phyloP scores from a whole-genome alignment of 1,284 basidiomycete genomes.

The Phylloboletellus chloephorus region DNA sequence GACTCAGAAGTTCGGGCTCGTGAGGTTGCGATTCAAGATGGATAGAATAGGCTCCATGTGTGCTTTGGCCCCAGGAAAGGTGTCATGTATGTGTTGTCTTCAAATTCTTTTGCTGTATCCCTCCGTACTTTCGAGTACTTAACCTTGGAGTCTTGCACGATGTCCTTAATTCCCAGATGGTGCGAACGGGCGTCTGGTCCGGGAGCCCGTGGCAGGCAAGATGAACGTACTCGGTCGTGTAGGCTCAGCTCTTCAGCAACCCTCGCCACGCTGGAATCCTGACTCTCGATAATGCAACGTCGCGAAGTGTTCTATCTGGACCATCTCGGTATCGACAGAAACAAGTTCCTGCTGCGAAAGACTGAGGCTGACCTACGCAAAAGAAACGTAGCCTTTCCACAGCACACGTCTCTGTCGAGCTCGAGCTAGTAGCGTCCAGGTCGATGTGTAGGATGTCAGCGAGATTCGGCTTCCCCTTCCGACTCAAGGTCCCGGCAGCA shows the following conservation, averaged over 20 bases:
- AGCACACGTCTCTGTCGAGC: conserved; percentile 2
- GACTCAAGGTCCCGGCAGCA: conserved; percentile 27
- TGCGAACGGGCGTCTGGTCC: conserved; percentile 16
- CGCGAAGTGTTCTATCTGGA: neutral
- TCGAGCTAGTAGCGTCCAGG: conserved; percentile 26
- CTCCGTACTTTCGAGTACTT: no score
- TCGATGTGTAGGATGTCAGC: conserved; percentile 32
- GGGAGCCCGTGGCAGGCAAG: conserved; percentile 19
- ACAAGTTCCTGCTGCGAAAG: neutral
- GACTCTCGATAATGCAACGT: conserved; percentile 3
- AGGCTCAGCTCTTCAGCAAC: conserved; percentile 8
- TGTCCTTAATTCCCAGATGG: conserved; percentile 18
- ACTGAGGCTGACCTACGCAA: conserved; percentile 13
- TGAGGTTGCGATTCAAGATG: no score
- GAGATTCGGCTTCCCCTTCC: conserved; percentile 10
- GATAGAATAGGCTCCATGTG: no score
- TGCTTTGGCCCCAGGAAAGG: no score
- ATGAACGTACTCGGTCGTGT: conserved; percentile 15
- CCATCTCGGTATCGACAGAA: conserved; percentile 6
- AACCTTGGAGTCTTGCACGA: no score
- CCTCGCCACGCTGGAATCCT: neutral
- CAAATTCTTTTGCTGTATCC: no score
- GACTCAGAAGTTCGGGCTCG: no score
- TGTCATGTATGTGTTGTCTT: no score
- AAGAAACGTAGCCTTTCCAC: neutral